Evolutionary conservation across 2,329 filamentous ascomycete genomes (phyloP), one percentile per base, ranked within the genome.

Genomic region (Aspergillus sojae): DNA sequence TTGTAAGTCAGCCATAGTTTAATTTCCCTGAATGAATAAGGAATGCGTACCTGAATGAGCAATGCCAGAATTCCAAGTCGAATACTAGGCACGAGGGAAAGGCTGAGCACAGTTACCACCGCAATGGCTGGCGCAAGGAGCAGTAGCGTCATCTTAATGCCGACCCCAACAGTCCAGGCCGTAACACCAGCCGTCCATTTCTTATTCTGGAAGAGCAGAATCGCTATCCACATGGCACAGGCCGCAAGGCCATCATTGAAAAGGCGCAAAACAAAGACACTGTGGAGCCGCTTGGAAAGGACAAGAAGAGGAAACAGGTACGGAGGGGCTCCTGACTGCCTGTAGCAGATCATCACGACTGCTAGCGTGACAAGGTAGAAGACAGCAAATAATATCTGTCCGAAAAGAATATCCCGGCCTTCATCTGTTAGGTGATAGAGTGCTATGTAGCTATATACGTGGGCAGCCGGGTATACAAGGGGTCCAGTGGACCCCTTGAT

Each of bases 211-310:
- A 93, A 91, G 67, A 88, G 83, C 74, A 88, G 91, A 45, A 98
- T 89, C n/a, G 92, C 87, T 21, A 88, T 77, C 87, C 93, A 98
- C 65, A 99, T 85, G 69, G 92, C 92, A 70, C 95, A 84, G 4
- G 90, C 87, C 21, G 94, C 94, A 75, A 97, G 91, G 70, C 93
- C 92, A 80, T 99, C 95, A 79, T 99, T 99, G 84, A 99, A 99
- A 73, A 94, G 90, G 50, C 95, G 88, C 61, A 99, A 85, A 70
- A 99, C 81, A 74, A 95, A 99, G 70, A 99, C 91, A 77, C 93
- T 97, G 78, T 99, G 95, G 30, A 98, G 82, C 41, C 95, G 88
- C 78, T 98, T 98, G 61, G 94, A 97, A 53, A 97, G 81, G 59
- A 96, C 86, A 57, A 99, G 85, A 63, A 98, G 84, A 0, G 93